A percentile compares a stretch with the other conserved stretches of the same genome.
Conservation (phyloP, 345 rosid genomes). For the Mallotus nudiflorus region DNA sequence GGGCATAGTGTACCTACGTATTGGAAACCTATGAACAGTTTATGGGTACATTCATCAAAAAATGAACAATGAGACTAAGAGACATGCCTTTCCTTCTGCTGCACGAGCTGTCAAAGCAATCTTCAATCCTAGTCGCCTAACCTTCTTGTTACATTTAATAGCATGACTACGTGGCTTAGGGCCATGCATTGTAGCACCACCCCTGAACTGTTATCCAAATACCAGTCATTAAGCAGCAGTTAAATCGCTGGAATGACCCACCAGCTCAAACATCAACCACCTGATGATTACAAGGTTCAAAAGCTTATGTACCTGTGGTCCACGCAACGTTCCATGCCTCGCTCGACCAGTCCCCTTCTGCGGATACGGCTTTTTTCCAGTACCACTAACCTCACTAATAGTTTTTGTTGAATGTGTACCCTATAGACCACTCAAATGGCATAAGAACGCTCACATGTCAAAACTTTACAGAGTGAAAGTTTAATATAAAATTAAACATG, state of each 20-base stretch:
- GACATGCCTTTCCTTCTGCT: slow-evolving; percentile 86
- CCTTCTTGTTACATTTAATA: slow-evolving; percentile 81
- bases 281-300: slow-evolving; percentile 7
- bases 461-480: not conserved
- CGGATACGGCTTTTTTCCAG: slow-evolving; percentile 85
- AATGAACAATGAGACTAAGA: not conserved
- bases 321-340: slow-evolving; percentile 82
- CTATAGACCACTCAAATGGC: slow-evolving; percentile 35
- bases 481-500: not conserved
- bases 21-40: not conserved
- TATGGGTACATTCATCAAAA: not conserved
- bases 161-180: slow-evolving; percentile 97
- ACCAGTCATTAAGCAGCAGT: slow-evolving; percentile 17
- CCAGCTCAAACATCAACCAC: slow-evolving; percentile 1
- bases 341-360: slow-evolving; percentile 96
- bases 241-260: slow-evolving; percentile 6
- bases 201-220: slow-evolving; percentile 67
- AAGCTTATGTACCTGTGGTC: slow-evolving; percentile 64
- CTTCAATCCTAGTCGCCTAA: slow-evolving; percentile 87
- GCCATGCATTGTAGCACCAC: slow-evolving; percentile 89
- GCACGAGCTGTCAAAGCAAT: slow-evolving; percentile 90
- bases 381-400: slow-evolving; percentile 90
- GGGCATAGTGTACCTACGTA: not conserved
- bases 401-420: slow-evolving; percentile 97
- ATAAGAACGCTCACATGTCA: not conserved